Percentiles rank a stretch among this genome's conserved stretches.
Conservation (phyloP, 2,329 filamentous ascomycete species). For the Neopestalotiopsis sp. region DNA sequence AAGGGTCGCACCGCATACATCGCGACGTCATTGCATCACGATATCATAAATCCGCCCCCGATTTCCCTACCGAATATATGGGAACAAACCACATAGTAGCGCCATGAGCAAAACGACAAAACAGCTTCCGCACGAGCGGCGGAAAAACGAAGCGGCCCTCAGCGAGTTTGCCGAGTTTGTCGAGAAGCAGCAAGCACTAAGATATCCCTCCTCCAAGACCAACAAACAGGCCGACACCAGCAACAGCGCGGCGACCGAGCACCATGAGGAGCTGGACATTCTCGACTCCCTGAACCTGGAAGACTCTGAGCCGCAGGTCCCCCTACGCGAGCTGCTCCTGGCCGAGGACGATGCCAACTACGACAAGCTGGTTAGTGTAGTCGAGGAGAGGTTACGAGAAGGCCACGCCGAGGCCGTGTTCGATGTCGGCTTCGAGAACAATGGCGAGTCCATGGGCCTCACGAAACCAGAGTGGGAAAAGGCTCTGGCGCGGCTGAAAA, state of each 20-base stretch:
- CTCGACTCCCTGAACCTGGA: constrained; percentile 76
- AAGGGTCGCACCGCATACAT: not conserved
- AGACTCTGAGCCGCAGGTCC: constrained; percentile 70
- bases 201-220: constrained; percentile 56
- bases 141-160: constrained; percentile 87
- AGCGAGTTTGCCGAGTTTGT: constrained; percentile 98
- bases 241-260: constrained; percentile 64
- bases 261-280: constrained; percentile 90
- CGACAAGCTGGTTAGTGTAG: constrained; percentile 65
- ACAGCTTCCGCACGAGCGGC: constrained; percentile 76
- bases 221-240: constrained; percentile 27
- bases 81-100: not conserved
- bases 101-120: constrained; percentile 42
- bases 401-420: constrained; percentile 90
- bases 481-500: constrained; percentile 69
- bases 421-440: constrained; percentile 90
- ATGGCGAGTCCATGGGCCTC: constrained; percentile 82
- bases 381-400: constrained; percentile 76
- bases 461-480: constrained; percentile 75
- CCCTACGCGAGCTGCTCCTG: constrained; percentile 79
- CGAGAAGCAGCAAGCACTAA: constrained; percentile 85
- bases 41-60: not conserved
- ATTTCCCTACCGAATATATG: not conserved
- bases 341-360: constrained; percentile 64
- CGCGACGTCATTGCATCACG: constrained; percentile 4